Evolutionary conservation across 805 yeast genomes (phyloP).

Genomic region (Sugiyamaella boreocaroliniensis): DNA sequence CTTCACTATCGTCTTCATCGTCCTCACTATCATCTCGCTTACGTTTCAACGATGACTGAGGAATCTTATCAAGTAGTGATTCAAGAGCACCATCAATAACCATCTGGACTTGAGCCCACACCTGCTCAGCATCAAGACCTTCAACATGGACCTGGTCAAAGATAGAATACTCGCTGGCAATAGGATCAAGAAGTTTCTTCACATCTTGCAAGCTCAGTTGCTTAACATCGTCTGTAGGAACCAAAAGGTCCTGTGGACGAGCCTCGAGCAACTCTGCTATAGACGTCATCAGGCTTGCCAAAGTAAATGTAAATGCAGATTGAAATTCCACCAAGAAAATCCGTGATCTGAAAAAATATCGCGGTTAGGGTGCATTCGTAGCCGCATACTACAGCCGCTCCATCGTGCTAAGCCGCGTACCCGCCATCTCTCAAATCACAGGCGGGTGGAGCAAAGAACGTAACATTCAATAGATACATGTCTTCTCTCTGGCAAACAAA

Average conservation of each 20-base stretch:
- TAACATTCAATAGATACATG: no score
- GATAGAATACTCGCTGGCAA: slow-evolving; percentile 48
- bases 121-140: slow-evolving; percentile 84
- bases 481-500: no score
- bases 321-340: neutral
- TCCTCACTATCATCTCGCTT: slow-evolving; percentile 17
- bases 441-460: neutral
- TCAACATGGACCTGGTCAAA: slow-evolving; percentile 77
- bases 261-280: neutral
- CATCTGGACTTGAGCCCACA: slow-evolving; percentile 88
- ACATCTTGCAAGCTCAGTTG: slow-evolving; percentile 26
- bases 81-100: slow-evolving; percentile 74
- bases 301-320: neutral
- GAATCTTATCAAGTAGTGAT: slow-evolving; percentile 51
- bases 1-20: slow-evolving; percentile 16
- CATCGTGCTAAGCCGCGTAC: neutral
- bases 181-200: slow-evolving; percentile 53
- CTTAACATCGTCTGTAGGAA: slow-evolving; percentile 17
- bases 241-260: slow-evolving; percentile 25
- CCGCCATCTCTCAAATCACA: neutral
- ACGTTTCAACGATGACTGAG: slow-evolving; percentile 32
- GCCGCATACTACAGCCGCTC: neutral
- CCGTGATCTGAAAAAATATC: neutral
- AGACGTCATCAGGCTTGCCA: neutral
- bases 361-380: neutral